Conservation (phyloP, 768 basidiomycete species). For the Fistulinella prunicolor region DNA sequence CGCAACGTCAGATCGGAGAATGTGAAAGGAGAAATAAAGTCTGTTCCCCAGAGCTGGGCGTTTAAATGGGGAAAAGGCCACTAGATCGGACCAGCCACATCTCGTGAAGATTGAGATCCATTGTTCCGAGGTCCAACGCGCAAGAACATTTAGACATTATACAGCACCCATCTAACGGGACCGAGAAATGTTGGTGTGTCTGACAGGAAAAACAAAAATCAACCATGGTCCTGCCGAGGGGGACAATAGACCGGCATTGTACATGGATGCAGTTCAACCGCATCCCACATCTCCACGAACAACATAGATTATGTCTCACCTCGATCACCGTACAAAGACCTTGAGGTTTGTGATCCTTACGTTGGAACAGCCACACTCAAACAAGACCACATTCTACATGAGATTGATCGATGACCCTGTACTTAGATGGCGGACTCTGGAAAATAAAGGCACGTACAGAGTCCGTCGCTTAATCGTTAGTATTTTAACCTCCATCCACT, state of each 20-base stretch:
- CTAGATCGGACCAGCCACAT: constrained; percentile 9
- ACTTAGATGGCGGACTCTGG: not conserved
- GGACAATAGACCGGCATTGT: constrained; percentile 24
- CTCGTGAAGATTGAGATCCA: constrained; percentile 11
- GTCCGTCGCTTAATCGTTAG: not conserved
- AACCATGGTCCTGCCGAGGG: constrained; percentile 2
- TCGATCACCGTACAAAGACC: constrained; percentile 25
- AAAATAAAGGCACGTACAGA: constrained; percentile 4
- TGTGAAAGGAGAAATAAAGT: constrained; percentile 12
- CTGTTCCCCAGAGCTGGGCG: not conserved
- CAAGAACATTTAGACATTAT: constrained; percentile 4
- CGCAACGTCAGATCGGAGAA: constrained; percentile 38
- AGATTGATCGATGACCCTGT: not conserved
- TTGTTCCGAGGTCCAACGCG: constrained; percentile 19
- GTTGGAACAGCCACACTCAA: constrained; percentile 14
- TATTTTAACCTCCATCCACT: not conserved
- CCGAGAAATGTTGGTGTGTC: constrained; percentile 7
- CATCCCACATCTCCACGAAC: constrained; percentile 12
- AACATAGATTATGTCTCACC: constrained; percentile 32
- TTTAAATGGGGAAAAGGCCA: constrained; percentile 21
- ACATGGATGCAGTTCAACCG: constrained; percentile 4
- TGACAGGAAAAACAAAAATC: constrained; percentile 24
- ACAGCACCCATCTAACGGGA: constrained; percentile 5
- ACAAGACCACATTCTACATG: constrained; percentile 7
- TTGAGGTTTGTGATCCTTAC: not conserved